These are phyloP conservation scores for Dissophora ornata DNA, from an alignment of 192 early-diverging fungal species.

Conservation along the genomic window DNA sequence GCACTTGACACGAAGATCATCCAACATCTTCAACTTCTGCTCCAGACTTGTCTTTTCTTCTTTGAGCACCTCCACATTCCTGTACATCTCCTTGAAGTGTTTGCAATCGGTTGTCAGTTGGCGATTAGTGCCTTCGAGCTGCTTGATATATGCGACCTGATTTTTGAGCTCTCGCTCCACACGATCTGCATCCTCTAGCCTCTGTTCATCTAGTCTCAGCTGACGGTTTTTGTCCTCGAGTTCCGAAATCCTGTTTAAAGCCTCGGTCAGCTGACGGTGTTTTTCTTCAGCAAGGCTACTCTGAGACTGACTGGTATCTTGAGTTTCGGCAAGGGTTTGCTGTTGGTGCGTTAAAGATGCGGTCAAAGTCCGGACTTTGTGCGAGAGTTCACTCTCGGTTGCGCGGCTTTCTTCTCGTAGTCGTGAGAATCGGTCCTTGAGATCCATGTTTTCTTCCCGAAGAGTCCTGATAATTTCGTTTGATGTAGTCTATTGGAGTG, in stretches of 20 bases:
- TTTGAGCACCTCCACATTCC: constrained; percentile 62
- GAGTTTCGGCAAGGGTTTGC: constrained; percentile 15
- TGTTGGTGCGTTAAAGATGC: constrained; percentile 38
- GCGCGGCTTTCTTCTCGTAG: constrained; percentile 35
- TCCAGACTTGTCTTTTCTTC: constrained; percentile 68
- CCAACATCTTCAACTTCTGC: constrained; percentile 65
- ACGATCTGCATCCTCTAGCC: constrained; percentile 39
- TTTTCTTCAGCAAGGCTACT: constrained; percentile 33
- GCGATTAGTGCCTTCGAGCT: constrained; percentile 64
- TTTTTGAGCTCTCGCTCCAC: constrained; percentile 58
- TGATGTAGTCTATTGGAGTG: constrained; percentile 14
- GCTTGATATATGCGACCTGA: constrained; percentile 65
- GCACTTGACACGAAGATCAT: constrained; percentile 59
- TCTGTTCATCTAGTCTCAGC: constrained; percentile 18
- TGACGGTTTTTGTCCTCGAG: constrained; percentile 47
- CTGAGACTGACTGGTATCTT: constrained; percentile 39
- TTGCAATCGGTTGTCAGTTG: constrained; percentile 61
- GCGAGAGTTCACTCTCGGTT: constrained; percentile 31
- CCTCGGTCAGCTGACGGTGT: constrained; percentile 28
- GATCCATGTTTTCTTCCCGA: constrained; percentile 32
- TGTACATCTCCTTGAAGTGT: constrained; percentile 57
- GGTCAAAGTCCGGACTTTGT: constrained; percentile 22
- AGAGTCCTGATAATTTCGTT: constrained; percentile 33
- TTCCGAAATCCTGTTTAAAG: constrained; percentile 18
- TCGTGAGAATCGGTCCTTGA: constrained; percentile 34